Conservation (phyloP, 1,139 yeast genomes). For the Suzukiozyma palmioleophila region DNA sequence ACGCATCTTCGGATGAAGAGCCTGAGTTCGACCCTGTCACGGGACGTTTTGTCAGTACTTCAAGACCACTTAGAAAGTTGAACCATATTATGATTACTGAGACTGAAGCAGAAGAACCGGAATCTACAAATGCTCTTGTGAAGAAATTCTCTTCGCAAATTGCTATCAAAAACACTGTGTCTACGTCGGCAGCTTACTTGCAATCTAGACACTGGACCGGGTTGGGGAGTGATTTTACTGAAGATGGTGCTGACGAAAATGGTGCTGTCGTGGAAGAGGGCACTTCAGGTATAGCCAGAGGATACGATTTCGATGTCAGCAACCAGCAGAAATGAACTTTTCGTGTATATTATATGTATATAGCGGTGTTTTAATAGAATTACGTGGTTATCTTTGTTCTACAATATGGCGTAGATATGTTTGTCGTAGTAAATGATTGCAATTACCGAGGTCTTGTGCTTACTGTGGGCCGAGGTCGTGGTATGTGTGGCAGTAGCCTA, state of each 20-base stretch:
- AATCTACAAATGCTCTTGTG: constrained; percentile 38
- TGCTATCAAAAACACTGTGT: constrained; percentile 70
- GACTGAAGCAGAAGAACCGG: constrained; percentile 20
- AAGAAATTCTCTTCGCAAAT: constrained; percentile 58
- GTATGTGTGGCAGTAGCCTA: too few species aligned
- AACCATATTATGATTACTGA: constrained; percentile 58
- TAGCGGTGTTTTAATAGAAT: too few species aligned
- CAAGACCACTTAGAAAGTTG: constrained; percentile 70
- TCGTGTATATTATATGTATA: too few species aligned
- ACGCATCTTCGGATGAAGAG: constrained; percentile 52
- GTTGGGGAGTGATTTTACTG: constrained; percentile 73
- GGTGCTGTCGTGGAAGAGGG: constrained; percentile 84
- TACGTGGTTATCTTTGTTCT: too few species aligned
- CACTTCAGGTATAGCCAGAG: constrained; percentile 82
- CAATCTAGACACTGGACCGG: constrained; percentile 86
- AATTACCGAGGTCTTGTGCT: too few species aligned
- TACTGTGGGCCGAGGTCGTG: too few species aligned
- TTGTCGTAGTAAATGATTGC: too few species aligned
- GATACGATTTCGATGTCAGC: constrained; percentile 45
- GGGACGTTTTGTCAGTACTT: constrained; percentile 63
- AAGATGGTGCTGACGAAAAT: constrained; percentile 33
- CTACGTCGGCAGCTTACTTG: constrained; percentile 79
- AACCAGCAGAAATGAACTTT: not conserved
- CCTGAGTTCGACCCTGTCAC: constrained; percentile 90
- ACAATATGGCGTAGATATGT: too few species aligned